A percentile compares a stretch with the other conserved stretches of the same genome.
Conservation (phyloP, 768 basidiomycete genomes). For the Boletellus emodensis region DNA sequence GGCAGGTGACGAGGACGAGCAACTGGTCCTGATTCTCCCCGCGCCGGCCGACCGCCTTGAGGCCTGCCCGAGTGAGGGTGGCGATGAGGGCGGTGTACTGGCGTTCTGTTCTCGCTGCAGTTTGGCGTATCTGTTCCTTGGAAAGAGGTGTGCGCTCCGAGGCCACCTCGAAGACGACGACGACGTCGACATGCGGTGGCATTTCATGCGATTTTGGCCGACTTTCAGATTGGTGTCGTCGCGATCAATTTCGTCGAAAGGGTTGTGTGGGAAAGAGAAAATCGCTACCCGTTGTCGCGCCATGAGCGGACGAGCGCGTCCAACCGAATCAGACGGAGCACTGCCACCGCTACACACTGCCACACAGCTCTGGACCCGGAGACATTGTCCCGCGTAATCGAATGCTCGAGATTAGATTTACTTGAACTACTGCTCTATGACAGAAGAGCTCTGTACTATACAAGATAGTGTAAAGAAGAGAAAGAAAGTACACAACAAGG, state of each 20-base stretch:
- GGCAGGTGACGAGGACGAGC: conserved; percentile 72
- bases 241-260: conserved; percentile 1
- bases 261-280: conserved; percentile 2
- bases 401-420: background rate
- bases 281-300: too few relatives aligned
- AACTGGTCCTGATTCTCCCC: conserved; percentile 77
- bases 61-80: conserved; percentile 55
- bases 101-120: conserved; percentile 58
- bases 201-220: conserved; percentile 19
- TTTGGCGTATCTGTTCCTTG: conserved; percentile 59
- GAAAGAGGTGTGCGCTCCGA: conserved; percentile 38
- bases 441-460: background rate
- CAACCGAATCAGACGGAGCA: background rate
- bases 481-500: background rate
- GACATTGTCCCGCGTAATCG: too few relatives aligned
- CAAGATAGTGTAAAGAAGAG: background rate
- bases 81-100: conserved; percentile 67
- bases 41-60: conserved; percentile 68
- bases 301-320: background rate
- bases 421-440: background rate
- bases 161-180: conserved; percentile 64
- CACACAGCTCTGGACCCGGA: too few relatives aligned
- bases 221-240: background rate
- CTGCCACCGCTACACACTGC: background rate
- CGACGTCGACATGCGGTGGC: conserved; percentile 64